Conservation (phyloP, 140 eudicot species). For the Anethum foeniculum region DNA sequence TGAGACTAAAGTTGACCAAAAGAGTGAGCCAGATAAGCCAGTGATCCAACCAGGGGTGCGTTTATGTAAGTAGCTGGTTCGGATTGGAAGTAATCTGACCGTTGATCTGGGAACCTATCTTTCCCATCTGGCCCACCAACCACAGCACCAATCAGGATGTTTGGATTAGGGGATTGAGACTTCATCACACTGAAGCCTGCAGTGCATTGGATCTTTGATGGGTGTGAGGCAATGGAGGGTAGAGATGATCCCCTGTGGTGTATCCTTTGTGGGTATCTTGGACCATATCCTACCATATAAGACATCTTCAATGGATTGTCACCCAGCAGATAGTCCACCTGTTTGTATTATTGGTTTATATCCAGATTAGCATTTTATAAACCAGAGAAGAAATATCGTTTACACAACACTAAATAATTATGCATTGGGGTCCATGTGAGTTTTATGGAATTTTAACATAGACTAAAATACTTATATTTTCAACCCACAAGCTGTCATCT, state of each 20-base stretch:
- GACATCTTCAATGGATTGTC: slow-evolving; percentile 82
- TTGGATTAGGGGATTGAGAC: slow-evolving; percentile 72
- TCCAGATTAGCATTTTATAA: background rate
- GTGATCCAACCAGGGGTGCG: slow-evolving; percentile 93
- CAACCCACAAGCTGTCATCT: background rate
- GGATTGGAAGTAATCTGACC: slow-evolving; percentile 82
- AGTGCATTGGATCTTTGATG: slow-evolving; percentile 66
- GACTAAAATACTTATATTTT: background rate
- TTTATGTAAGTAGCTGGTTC: slow-evolving; percentile 90
- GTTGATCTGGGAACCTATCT: slow-evolving; percentile 71
- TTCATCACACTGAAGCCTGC: slow-evolving; percentile 61
- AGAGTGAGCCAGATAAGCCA: slow-evolving; percentile 44
- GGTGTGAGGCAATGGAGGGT: slow-evolving; percentile 63
- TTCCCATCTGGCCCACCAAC: slow-evolving; percentile 88
- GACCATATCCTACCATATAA: slow-evolving; percentile 90
- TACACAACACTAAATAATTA: background rate
- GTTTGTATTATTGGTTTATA: background rate
- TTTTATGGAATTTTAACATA: background rate
- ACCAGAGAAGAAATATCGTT: background rate
- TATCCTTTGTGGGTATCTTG: slow-evolving; percentile 71
- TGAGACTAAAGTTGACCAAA: slow-evolving; percentile 6
- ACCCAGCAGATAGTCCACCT: slow-evolving; percentile 79
- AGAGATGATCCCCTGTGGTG: slow-evolving; percentile 96
- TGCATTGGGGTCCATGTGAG: background rate
- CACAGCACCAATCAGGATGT: slow-evolving; percentile 57